phyloP scores from a whole-genome alignment of 2,329 filamentous ascomycete genomes.

The Teratosphaeriaceae sp. region DNA sequence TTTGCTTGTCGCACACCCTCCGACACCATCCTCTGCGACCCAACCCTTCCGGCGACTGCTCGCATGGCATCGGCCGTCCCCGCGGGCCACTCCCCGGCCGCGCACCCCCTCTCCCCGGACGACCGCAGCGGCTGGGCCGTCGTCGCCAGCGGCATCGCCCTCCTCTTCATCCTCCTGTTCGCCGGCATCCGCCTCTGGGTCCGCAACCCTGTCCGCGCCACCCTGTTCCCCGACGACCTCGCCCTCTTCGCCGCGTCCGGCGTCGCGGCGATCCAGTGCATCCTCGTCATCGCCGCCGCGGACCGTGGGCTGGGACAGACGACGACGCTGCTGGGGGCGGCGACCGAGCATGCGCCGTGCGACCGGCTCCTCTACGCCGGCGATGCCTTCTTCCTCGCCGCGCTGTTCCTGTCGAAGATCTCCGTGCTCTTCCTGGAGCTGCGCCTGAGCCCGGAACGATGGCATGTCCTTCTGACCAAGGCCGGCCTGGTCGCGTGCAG shows the following conservation, averaged over 20 bases:
- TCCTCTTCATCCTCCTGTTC: not conserved
- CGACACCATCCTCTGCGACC: too few relatives aligned
- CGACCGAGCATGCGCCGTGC: not conserved
- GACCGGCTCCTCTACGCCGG: not conserved
- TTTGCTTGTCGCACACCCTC: too few relatives aligned
- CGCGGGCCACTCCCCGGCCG: not conserved
- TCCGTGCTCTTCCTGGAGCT: constrained; percentile 39
- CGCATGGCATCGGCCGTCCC: not conserved
- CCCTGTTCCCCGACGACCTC: not conserved
- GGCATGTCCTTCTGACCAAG: constrained; percentile 33
- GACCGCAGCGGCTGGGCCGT: constrained; percentile 7
- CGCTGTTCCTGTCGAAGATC: constrained; percentile 40
- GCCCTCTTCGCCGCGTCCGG: not conserved
- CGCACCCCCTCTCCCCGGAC: not conserved
- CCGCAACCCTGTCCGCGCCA: not conserved
- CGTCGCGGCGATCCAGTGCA: not conserved
- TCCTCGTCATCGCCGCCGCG: not conserved
- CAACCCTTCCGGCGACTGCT: not conserved
- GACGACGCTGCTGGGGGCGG: constrained; percentile 8
- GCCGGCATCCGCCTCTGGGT: not conserved
- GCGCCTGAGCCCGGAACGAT: constrained; percentile 38
- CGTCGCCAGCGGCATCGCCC: constrained; percentile 17
- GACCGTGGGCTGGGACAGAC: constrained; percentile 27
- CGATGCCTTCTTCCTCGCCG: constrained; percentile 38
- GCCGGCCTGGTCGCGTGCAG: constrained; percentile 31